Evolutionary conservation across 495 filamentous ascomycete species (phyloP), one percentile per base, ranked within the genome.

Genomic region (Tuber melanosporum): DNA sequence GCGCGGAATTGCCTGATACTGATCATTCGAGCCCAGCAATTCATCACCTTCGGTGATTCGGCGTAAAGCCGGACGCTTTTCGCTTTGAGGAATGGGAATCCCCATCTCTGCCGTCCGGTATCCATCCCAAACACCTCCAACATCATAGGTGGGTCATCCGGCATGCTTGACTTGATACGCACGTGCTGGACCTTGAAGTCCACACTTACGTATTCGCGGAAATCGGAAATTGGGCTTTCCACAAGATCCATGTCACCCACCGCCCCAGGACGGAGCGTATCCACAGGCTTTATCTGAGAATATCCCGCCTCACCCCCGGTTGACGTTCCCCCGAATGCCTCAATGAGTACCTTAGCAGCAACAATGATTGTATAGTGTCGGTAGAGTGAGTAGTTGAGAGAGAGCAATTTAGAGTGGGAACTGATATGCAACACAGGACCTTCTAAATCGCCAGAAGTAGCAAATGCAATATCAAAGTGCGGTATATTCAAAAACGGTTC

Each of bases 351-450:
- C 75, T 90, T 91, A 36, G 88, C 84, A 43, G 96, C 96, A 71
- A 98, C 89, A 17, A 91, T 92, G 43, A 95, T 87, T n/a, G 94
- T 91, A 82, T 97, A 98, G 82, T 97, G 95, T 8, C 95, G 91
- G 83, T 96, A 98, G 1, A 99, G 87, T 6, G 96, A 98, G 82
- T 98, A 98, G 46, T 97, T 91, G 6, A 97, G 78, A 76, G 91
- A 90, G 3, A 99, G 82, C 12, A 91, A 92, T 82, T 91, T 92
- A 44, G 94, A 86, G 66, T 92, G 87, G 1, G 94, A 92, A 81
- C 94, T 93, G 72, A 98, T 86, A 81, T 98, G 93, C 81, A 98
- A 90, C 19, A 97, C 86, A 0, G 93, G 92, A 7, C 94, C 95
- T 80, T 96, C 90, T 45, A 89, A 88, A 82, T 98, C 95, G 77